phyloP scores from a whole-genome alignment of 306 rosid genomes.

The Luffa acutangula region DNA sequence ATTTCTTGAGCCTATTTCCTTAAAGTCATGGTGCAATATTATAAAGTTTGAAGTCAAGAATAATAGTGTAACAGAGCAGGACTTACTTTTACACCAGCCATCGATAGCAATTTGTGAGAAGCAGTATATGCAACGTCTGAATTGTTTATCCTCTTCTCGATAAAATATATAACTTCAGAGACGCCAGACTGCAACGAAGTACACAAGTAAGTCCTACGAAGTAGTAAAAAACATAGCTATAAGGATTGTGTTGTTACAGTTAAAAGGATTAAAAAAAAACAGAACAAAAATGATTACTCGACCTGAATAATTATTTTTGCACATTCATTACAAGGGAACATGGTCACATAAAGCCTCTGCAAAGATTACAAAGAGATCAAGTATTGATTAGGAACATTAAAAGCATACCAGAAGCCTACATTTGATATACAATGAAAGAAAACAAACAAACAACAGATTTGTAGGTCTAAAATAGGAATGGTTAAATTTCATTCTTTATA shows the following conservation, averaged over 20 bases:
- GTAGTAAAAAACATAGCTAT: not conserved
- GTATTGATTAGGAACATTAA: not conserved
- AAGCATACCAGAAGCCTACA: not conserved
- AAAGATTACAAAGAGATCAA: conserved; percentile 13
- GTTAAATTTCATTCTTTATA: not conserved
- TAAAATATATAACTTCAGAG: conserved; percentile 68
- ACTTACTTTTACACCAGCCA: conserved; percentile 88
- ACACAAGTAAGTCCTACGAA: conserved; percentile 2
- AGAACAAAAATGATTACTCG: not conserved
- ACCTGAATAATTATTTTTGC: conserved; percentile 97
- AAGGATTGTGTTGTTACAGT: not conserved
- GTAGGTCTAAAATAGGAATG: not conserved
- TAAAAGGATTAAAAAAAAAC: no score
- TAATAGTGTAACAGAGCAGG: not conserved
- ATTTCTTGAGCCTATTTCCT: not conserved
- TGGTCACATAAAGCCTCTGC: conserved; percentile 75
- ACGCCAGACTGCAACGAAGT: conserved; percentile 65
- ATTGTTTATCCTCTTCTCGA: conserved; percentile 62
- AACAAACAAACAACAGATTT: not conserved
- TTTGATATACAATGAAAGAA: not conserved
- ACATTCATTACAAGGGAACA: conserved; percentile 92
- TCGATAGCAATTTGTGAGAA: conserved; percentile 66
- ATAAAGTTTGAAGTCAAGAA: not conserved
- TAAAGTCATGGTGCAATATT: not conserved
- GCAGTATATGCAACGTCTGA: conserved; percentile 53